Base-by-base conservation (phyloP, 176 grass and related monocot genomes). In the Eremochloa ophiuroides region DNA sequence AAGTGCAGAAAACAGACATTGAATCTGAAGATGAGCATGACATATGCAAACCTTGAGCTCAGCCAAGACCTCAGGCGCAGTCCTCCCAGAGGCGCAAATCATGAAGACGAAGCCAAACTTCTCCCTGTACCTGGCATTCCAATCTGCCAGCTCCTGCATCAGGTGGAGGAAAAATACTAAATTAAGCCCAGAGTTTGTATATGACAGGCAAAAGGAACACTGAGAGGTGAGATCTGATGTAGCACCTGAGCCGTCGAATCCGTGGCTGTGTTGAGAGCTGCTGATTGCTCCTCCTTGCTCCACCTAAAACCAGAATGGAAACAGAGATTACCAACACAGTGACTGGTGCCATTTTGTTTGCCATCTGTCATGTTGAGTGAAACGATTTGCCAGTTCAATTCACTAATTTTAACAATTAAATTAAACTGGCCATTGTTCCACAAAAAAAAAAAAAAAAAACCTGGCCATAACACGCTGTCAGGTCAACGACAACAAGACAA, bases 201-300 rank as follows among this genome's bases (percentile, higher is more conserved):
- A 66, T 40, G 12, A 53, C 42, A 84, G 28, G 31, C 35, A 3
- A 25, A 72, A 76, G 44, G 28, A 75, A 72, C 35, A 37, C 4
- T 6, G 46, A 39, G n/a, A n/a, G n/a, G 34, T 35, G 34, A 35
- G n/a, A 47, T 18, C 55, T 59, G 13, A 22, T 25, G 8, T 31
- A 48, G 48, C 16, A 94, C 95, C 92, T 88, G 87, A 7, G 87
- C 70, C 4, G 87, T 83, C n/a, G 74, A 87, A 78, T 89, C 88
- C 7, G 69, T 92, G 13, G 85, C 83, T 23, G 92, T 91, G 44
- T 85, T 85, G 44, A 91, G 64, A 3, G 92, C 92, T 50, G 86
- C 79, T 8, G 90, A 94, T 48, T 97, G 95, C 85, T 97, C 92
- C 72, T 97, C 95, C 88, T 91, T 94, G 83, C 76, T n/a, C 95